phyloP scores from a whole-genome alignment of 768 basidiomycete genomes.

The Tricholoma sp. region DNA sequence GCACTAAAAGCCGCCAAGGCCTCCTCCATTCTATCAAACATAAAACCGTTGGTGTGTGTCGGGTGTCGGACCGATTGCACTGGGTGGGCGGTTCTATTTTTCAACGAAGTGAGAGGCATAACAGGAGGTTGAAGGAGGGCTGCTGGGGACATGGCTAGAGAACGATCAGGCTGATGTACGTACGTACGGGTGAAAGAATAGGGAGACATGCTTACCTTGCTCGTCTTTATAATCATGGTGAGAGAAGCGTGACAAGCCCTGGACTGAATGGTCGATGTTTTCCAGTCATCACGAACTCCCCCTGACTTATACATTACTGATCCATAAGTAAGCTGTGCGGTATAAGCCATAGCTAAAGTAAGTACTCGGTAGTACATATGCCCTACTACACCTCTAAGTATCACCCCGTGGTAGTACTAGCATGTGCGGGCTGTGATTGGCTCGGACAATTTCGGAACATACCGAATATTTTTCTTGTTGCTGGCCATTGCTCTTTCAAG shows the following conservation, averaged over 20 bases:
- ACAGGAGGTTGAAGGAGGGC: constrained; percentile 12
- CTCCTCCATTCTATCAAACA: constrained; percentile 77
- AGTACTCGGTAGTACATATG: not conserved
- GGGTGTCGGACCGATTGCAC: constrained; percentile 27
- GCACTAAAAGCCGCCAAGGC: constrained; percentile 69
- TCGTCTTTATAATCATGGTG: constrained; percentile 5
- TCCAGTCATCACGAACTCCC: not conserved
- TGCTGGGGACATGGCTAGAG: constrained; percentile 1
- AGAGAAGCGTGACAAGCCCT: not conserved
- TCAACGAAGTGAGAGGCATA: constrained; percentile 1
- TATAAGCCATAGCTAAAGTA: not conserved
- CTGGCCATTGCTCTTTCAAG: constrained; percentile 10
- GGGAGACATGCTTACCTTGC: not conserved
- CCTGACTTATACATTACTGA: not conserved
- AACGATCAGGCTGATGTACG: not conserved
- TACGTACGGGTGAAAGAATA: constrained; percentile 4
- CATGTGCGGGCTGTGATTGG: constrained; percentile 30
- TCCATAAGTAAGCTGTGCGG: not conserved
- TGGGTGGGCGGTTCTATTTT: constrained; percentile 3
- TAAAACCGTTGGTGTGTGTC: constrained; percentile 36
- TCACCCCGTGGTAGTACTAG: too few relatives aligned
- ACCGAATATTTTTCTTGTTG: constrained; percentile 24
- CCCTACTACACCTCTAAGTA: too few relatives aligned
- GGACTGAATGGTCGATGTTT: not conserved
- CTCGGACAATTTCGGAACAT: constrained; percentile 34